Percentiles rank a stretch among this genome's conserved stretches.
These are phyloP conservation scores for Neurospora pannonica DNA, from an alignment of 495 filamentous ascomycete species.

Conservation along the genomic window DNA sequence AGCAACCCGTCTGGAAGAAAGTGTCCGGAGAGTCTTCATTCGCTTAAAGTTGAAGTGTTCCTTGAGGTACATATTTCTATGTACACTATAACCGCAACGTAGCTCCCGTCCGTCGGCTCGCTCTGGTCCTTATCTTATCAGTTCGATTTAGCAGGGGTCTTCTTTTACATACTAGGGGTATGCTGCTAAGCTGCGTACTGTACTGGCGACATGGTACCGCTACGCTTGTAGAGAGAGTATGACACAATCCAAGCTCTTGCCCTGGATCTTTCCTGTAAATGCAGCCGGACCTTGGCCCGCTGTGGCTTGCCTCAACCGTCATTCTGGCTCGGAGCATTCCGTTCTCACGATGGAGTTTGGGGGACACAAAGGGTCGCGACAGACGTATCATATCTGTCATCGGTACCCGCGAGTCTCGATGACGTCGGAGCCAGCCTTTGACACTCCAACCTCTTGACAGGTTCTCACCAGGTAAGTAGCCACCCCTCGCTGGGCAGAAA, in stretches of 20 bases:
- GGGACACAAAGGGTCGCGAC: background rate
- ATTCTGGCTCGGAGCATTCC: background rate
- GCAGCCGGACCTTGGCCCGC: background rate
- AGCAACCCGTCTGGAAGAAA: background rate
- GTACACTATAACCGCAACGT: background rate
- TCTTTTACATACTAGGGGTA: background rate
- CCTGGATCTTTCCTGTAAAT: background rate
- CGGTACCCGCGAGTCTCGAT: background rate
- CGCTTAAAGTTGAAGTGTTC: background rate
- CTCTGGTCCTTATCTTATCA: background rate
- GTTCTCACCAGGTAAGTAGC: background rate
- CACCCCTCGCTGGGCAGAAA: background rate
- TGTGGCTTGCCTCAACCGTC: background rate
- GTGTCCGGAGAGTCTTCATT: background rate
- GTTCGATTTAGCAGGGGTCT: background rate
- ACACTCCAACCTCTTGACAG: background rate
- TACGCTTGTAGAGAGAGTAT: background rate
- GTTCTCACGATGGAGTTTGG: background rate
- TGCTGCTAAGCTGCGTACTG: background rate
- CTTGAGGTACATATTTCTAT: background rate
- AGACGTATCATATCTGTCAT: background rate
- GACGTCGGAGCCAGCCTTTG: background rate
- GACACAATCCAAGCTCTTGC: background rate
- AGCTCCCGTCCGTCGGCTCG: background rate
- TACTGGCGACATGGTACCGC: background rate